Base-by-base conservation (phyloP, 1,284 basidiomycete species). In the Erythrobasidium hasegawianum region DNA sequence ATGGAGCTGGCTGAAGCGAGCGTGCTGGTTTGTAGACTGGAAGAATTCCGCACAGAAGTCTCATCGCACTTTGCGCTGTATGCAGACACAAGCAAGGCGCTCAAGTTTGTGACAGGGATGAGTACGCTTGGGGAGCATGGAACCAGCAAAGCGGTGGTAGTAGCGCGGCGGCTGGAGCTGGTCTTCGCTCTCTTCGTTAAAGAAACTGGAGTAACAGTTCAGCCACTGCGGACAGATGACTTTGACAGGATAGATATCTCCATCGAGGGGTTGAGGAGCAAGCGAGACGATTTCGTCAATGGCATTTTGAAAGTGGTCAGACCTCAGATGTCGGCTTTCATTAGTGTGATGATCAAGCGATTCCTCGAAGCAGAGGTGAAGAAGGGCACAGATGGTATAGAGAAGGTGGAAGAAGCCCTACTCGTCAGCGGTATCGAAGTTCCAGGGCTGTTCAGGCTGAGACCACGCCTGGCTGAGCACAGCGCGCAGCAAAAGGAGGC, bases 241-340 rank as follows among this genome's bases (percentile, higher is more conserved):
- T 41, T 65, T 20, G 62, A 65, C 33, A 55, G 55, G 14, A 53
- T 65, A 16, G 62, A 65, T 14, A 56, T 65, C 10, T 49, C 55
- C 1, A 65, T 65, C 24, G 40, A 50, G 29, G 62, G 62, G 8
- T 45, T 65, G 13, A 40, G 56, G 14, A 58, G 53, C 33, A 39
- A 55, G 27, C 41, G 40, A 10, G 55, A 65, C 47, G 62, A 65
- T 50, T 55, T 49, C 20, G 62, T 65, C 56, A 65, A 65, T 45
- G 47, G 41, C 22, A 52, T 43, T 16, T 39, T 65, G 26, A 65
- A 65, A 38, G 45, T 65, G 20, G 56, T 65, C 43, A 65, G 55
- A 22, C 62, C 62, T 22, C 62, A 65, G 33, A 65, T 65, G 16
- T 55, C 62, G 8, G 50, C 45, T 24, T 55, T 65, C 8, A 56